Evolutionary conservation across 108 stramenopile genomes (phyloP), one percentile per base, ranked within the genome.

Genomic region (Fragilariopsis cylindrus): DNA sequence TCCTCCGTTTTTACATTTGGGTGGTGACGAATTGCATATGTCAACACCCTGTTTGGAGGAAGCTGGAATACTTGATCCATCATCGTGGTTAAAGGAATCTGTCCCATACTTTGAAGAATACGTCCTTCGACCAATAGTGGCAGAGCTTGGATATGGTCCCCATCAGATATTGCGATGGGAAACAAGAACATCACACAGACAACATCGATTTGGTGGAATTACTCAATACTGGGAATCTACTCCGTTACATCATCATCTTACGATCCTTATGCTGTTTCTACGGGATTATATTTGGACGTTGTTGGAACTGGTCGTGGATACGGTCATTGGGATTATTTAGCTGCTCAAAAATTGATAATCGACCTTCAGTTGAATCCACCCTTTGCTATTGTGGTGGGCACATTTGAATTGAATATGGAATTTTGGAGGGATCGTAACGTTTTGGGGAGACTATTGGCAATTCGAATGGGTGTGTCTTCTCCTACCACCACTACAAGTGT

Each of bases 1-100:
- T 19, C 74, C 81, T 8, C 84, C 84, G n/a, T 82, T 71, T 49
- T 57, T 82, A 18, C 84, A 85, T 60, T 68, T 85, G 13, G 84
- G 84, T n/a, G 77, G 77, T 56, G 77, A 78, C 56, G 77, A 78
- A 42, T 48, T 84, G 8, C 57, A 77, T 42, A 82, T 82, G 78
- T 41, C 75, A 2, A 13, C 48, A 7, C 70, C 76, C 0, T 85
- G 84, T 48, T 85, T 85, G 66, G 52, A 57, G 3, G 84, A 82
- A 71, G 49, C 76, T 13, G 70, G 76, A 19, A 65, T 74, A 48
- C 42, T 48, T 63, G 46, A 49, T 19, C 44, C 47, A 41, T 30
- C 60, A 50, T 3, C 13, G 41, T 41, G 60, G 49, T 12, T 58
- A 50, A 8, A 21, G 48, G 30, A 65, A 3, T 73, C 70, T 4